Evolutionary conservation across 2,329 filamentous ascomycete species (phyloP), one percentile per base, ranked within the genome.

Genomic region (Corniculantispora saksenae): DNA sequence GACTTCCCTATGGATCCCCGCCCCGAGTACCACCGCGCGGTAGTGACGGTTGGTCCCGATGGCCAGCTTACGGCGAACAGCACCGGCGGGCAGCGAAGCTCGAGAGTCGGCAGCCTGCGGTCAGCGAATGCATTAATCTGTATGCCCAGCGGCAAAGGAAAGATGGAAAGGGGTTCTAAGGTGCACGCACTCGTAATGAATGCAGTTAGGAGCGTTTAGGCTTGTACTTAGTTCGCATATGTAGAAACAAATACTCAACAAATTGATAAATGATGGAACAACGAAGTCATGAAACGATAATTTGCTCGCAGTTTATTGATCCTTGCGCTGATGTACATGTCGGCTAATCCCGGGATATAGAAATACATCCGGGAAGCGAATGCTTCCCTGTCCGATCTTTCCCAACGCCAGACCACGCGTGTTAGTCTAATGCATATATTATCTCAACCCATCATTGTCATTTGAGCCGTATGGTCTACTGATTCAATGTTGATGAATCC

Each of bases 1-100:
- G 87, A 92, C 54, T 87, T 98, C 60, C 78, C 81, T 1, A 83
- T 92, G 62, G 95, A 99, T 76, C 83, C 83, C n/a, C 83, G 95
- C 64, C 89, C 90, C 0, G 95, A 99, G 75, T 99, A 96, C 76
- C 94, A 97, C 75, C 90, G 95, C n/a, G 93, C 89, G 0, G 79
- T 93, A 2, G 88, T 97, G 2, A 83, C 82, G 0, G 86, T 88
- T 1, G 84, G 83, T 0, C 82, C 78, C 13, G 89, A 94, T 71
- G 94, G 94, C 0, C 71, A 80, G 10, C 77, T 98, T 56, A 82
- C 86, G 66, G 95, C 93, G 0, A 86, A 81, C 35, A 97, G 93
- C 72, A 99, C 95, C 0, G 95, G 95, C 7, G 89, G 90, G 3
- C 95, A 99, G 80, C 84, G 95, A 60, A 98, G 94, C 76, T 96